Evolutionary conservation across 129 eudicot genomes (phyloP), one percentile per base, ranked within the genome.

Genomic region (Cynara cardunculus): DNA sequence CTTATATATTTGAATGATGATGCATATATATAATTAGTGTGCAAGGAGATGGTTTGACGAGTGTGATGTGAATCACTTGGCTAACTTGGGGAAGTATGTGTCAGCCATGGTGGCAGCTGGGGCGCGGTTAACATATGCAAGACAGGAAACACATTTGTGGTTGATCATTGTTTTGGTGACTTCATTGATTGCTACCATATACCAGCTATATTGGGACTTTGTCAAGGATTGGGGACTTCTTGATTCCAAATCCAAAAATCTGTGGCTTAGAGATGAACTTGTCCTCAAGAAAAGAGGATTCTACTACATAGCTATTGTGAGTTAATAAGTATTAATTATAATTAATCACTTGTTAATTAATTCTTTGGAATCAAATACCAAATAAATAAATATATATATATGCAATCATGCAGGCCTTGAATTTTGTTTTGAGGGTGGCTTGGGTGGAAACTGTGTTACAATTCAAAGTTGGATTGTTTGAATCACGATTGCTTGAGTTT

Each of bases 91-190:
- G 53, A 96, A 96, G 88, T 96, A 96, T 41, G 98, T 96, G 31
- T 93, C 99, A 11, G 98, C 99, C 24, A 91, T 96, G 98, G 91
- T 96, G 25, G 99, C 99, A 68, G 98, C 97, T n/a, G 98, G 98
- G 53, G 98, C 95, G 1, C 86, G 99, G 84, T 46, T 96, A 75
- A 96, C 97, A 0, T 96, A 92, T 41, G 89, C 97, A 10, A 78
- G 88, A 73, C 86, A 93, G 22, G 91, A 93, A 11, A 76, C 96
- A 30, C 53, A 73, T 0, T 35, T 88, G 2, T 90, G 91, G 94
- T 64, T 93, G 87, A 61, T 81, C 16, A 86, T 88, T 27, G 99
- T 90, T 7, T 80, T 96, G 88, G 85, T 88, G 68, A 96, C 99
- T 22, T 96, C 99, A 56, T 62, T 91, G 4, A 66, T 91, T 31